Evolutionary conservation across 2,329 filamentous ascomycete species (phyloP).

Genomic region (Fusarium abutilonis): DNA sequence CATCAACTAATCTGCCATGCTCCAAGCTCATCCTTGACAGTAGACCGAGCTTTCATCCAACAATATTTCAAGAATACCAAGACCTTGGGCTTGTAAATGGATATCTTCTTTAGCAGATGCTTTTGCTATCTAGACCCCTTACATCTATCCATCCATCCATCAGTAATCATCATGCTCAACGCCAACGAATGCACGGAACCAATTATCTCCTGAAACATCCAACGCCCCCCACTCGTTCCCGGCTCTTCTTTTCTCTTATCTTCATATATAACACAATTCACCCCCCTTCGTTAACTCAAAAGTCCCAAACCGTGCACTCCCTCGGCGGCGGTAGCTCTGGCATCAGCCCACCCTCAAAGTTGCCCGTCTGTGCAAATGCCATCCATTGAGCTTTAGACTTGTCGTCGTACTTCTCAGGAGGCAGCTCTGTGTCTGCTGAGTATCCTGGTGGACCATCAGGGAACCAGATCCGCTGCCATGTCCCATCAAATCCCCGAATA

Average conservation of each 20-base stretch:
- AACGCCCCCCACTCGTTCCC: slow-evolving; percentile 28
- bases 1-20: too few species aligned
- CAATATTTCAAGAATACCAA: not conserved
- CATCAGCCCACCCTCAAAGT: slow-evolving; percentile 76
- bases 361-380: slow-evolving; percentile 70
- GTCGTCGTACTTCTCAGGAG: slow-evolving; percentile 65
- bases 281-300: slow-evolving; percentile 56
- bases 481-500: slow-evolving; percentile 62
- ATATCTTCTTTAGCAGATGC: not conserved
- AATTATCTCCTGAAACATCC: slow-evolving; percentile 28
- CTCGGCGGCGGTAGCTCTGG: slow-evolving; percentile 80
- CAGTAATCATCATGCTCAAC: slow-evolving; percentile 22
- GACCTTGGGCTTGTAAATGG: not conserved
- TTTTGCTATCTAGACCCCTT: slow-evolving; percentile 19
- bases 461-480: slow-evolving; percentile 75
- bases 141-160: slow-evolving; percentile 9
- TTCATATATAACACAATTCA: slow-evolving; percentile 74
- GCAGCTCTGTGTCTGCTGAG: slow-evolving; percentile 70
- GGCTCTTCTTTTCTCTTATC: slow-evolving; percentile 12
- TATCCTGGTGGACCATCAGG: slow-evolving; percentile 74
- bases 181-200: slow-evolving; percentile 31
- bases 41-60: not conserved
- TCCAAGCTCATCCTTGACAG: too few species aligned
- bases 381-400: slow-evolving; percentile 71
- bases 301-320: slow-evolving; percentile 79